Conservation (phyloP, 1,284 basidiomycete species). For the Porogramme epimiltina region DNA sequence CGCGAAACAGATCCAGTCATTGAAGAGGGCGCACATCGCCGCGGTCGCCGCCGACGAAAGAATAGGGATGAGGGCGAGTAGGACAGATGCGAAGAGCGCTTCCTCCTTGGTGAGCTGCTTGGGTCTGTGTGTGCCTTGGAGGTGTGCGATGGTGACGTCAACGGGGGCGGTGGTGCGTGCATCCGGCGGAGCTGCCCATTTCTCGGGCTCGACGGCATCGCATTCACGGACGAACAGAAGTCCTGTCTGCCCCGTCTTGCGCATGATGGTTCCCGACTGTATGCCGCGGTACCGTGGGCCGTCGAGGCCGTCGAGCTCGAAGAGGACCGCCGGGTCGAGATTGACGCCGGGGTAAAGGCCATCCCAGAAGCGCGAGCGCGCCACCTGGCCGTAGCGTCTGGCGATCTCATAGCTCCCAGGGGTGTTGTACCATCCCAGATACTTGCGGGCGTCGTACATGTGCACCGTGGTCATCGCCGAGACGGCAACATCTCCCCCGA, state of each 20-base stretch:
- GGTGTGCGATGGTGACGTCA: slow-evolving; percentile 10
- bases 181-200: background rate
- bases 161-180: slow-evolving; percentile 4
- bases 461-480: slow-evolving; percentile 22
- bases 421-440: slow-evolving; percentile 22
- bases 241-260: slow-evolving; percentile 17
- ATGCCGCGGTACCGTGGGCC: slow-evolving; percentile 17
- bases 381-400: slow-evolving; percentile 19
- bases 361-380: slow-evolving; percentile 21
- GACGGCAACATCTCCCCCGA: slow-evolving; percentile 22
- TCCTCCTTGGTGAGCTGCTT: slow-evolving; percentile 9
- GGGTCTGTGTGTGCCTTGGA: background rate
- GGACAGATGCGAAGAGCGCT: background rate
- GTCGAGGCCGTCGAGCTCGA: slow-evolving; percentile 16
- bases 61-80: slow-evolving; percentile 17
- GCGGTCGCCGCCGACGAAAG: slow-evolving; percentile 5
- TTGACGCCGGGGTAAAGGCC: slow-evolving; percentile 21
- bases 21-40: slow-evolving; percentile 3
- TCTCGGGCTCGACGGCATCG: background rate
- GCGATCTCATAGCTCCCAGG: slow-evolving; percentile 23
- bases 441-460: slow-evolving; percentile 19
- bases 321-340: slow-evolving; percentile 21
- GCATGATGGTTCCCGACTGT: slow-evolving; percentile 18
- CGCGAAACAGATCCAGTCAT: slow-evolving; percentile 16
- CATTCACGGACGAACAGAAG: slow-evolving; percentile 15